phyloP scores from a whole-genome alignment of 2,329 filamentous ascomycete species.

The Fusarium oxysporum region DNA sequence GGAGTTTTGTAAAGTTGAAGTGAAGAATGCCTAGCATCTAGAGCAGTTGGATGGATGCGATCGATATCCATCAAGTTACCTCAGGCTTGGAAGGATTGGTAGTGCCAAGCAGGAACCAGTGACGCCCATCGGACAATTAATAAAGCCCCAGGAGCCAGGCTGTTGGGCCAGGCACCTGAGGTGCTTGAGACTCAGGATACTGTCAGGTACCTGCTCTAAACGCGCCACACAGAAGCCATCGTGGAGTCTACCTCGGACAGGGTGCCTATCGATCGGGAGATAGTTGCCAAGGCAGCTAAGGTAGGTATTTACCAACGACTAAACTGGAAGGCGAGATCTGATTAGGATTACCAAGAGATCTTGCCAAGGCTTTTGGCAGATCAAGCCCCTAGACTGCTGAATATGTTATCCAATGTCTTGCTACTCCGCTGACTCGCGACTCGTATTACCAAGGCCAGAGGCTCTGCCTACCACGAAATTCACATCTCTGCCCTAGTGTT shows the following conservation, averaged over 20 bases:
- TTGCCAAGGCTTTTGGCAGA: neutral
- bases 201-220: neutral
- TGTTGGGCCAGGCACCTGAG: constrained; percentile 8
- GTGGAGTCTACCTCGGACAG: neutral
- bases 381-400: neutral
- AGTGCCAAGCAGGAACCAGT: neutral
- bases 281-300: neutral
- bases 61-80: neutral
- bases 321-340: neutral
- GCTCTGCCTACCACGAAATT: neutral
- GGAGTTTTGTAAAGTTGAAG: neutral
- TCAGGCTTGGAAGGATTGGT: neutral
- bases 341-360: neutral
- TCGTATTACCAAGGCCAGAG: neutral
- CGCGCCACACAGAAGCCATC: constrained; percentile 26
- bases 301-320: neutral
- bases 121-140: neutral
- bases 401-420: neutral
- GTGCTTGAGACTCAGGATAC: neutral
- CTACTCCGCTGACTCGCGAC: neutral
- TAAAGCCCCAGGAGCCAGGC: constrained; percentile 16
- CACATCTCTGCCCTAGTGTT: neutral
- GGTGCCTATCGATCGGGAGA: neutral
- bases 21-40: too few species aligned
- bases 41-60: neutral